These are phyloP conservation scores for Sporisorium scitamineum DNA, from an alignment of 1,284 basidiomycete species.

Conservation along the genomic window DNA sequence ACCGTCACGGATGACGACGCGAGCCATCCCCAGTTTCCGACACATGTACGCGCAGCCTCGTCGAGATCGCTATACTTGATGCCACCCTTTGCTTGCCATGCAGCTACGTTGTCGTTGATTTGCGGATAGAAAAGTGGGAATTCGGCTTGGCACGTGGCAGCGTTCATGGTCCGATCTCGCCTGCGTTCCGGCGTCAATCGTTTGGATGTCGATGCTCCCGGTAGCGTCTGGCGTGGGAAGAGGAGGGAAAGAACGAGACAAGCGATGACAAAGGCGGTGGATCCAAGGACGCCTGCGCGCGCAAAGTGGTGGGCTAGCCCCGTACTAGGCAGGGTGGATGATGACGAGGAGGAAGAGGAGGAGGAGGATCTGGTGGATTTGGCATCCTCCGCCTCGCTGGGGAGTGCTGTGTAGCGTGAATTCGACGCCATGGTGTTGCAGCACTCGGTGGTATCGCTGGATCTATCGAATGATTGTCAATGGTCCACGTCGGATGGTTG, in stretches of 20 bases:
- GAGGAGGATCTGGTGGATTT: not conserved
- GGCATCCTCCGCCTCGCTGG: conserved; percentile 5
- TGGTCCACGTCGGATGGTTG: not conserved
- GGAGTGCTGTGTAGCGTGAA: conserved; percentile 22
- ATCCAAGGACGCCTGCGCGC: conserved; percentile 16
- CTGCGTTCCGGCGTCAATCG: conserved; percentile 17
- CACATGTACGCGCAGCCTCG: conserved; percentile 20
- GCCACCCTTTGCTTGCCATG: conserved; percentile 47
- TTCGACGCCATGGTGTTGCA: conserved; percentile 15
- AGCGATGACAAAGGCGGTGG: conserved; percentile 22
- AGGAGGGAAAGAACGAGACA: conserved; percentile 24
- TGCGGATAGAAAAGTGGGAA: conserved; percentile 58
- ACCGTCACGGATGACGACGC: conserved; percentile 48
- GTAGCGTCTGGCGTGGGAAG: not conserved
- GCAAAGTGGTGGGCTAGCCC: conserved; percentile 9
- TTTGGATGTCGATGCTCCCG: not conserved
- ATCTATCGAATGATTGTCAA: too few species aligned
- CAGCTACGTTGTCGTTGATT: conserved; percentile 32
- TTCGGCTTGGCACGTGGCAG: conserved; percentile 37
- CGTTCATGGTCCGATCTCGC: conserved; percentile 38
- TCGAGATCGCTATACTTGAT: conserved; percentile 40
- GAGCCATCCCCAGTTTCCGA: conserved; percentile 36
- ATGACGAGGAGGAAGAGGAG: conserved; percentile 1
- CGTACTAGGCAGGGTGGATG: not conserved
- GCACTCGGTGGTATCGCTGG: too few species aligned